These are phyloP conservation scores for Papiliotrema laurentii DNA, from an alignment of 1,284 basidiomycete genomes.

Conservation along the genomic window DNA sequence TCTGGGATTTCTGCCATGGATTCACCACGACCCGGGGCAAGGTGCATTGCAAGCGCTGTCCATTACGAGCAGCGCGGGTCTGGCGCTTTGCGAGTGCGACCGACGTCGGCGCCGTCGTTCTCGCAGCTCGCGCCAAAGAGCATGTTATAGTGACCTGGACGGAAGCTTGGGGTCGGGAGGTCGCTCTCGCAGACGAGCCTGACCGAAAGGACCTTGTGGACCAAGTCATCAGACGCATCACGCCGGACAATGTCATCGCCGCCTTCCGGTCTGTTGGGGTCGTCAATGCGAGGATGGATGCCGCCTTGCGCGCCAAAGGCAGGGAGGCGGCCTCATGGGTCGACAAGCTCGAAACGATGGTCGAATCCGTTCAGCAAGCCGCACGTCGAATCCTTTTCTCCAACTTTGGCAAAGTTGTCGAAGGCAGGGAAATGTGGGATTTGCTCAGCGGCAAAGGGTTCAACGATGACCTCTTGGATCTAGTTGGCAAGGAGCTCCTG, in stretches of 20 bases:
- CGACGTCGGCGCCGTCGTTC: conserved; percentile 67
- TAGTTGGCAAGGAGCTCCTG: conserved; percentile 61
- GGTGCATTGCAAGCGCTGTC: conserved; percentile 75
- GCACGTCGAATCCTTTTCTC: conserved; percentile 61
- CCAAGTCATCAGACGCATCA: conserved; percentile 64
- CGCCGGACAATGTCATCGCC: conserved; percentile 60
- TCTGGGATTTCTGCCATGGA: conserved; percentile 82
- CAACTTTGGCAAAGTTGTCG: conserved; percentile 62
- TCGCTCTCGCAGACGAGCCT: conserved; percentile 63
- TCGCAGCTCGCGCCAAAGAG: conserved; percentile 66
- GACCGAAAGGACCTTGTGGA: conserved; percentile 64
- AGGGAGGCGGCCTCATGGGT: conserved; percentile 61
- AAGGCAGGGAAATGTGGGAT: conserved; percentile 63
- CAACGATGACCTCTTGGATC: conserved; percentile 65
- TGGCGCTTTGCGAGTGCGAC: conserved; percentile 70
- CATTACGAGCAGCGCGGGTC: conserved; percentile 68
- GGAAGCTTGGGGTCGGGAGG: conserved; percentile 80
- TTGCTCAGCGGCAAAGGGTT: conserved; percentile 65
- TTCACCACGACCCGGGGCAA: conserved; percentile 72
- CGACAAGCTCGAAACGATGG: conserved; percentile 61
- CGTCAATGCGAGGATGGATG: conserved; percentile 30
- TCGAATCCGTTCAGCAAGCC: conserved; percentile 56
- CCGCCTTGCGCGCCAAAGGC: conserved; percentile 27
- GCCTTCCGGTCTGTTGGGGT: conserved; percentile 46
- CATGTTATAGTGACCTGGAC: conserved; percentile 76